These are phyloP conservation scores for Syzygium aromaticum DNA, from an alignment of 345 rosid species.

Conservation along the genomic window DNA sequence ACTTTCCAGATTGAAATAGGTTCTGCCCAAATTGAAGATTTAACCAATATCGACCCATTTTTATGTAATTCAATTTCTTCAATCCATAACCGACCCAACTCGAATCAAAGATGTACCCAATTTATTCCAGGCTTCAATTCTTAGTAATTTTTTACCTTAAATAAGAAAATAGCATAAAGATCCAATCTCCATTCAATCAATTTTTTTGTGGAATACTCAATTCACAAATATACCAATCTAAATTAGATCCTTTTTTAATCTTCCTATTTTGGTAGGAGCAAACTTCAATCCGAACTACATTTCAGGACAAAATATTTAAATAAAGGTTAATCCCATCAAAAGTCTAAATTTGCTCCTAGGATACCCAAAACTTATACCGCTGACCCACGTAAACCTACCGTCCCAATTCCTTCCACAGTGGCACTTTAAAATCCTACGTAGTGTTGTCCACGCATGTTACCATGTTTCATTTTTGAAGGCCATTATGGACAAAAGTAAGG, in stretches of 20 bases:
- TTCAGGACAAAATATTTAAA: not conserved
- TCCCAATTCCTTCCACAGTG: not conserved
- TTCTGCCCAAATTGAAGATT: not conserved
- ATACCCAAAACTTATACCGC: not conserved
- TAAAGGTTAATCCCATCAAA: not conserved
- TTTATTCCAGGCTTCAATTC: not conserved
- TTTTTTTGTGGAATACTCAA: not conserved
- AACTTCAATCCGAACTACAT: not conserved
- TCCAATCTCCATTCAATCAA: not conserved
- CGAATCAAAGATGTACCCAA: not conserved
- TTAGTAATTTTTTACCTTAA: not conserved
- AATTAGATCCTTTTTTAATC: not conserved
- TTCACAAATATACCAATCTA: not conserved
- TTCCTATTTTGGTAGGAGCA: not conserved
- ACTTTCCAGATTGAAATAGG: not conserved
- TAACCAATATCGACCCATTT: not conserved
- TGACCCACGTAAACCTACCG: not conserved
- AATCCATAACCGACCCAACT: not conserved
- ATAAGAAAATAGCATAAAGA: not conserved
- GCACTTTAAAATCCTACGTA: not conserved
- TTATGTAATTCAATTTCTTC: not conserved
- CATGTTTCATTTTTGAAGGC: not conserved
- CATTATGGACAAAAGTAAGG: not conserved
- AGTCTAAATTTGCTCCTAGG: not conserved
- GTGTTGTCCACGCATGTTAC: not conserved